A percentile compares a stretch with the other conserved stretches of the same genome.
Conservation (phyloP, 192 early-diverging fungal species). For the Coemansia sp. region DNA sequence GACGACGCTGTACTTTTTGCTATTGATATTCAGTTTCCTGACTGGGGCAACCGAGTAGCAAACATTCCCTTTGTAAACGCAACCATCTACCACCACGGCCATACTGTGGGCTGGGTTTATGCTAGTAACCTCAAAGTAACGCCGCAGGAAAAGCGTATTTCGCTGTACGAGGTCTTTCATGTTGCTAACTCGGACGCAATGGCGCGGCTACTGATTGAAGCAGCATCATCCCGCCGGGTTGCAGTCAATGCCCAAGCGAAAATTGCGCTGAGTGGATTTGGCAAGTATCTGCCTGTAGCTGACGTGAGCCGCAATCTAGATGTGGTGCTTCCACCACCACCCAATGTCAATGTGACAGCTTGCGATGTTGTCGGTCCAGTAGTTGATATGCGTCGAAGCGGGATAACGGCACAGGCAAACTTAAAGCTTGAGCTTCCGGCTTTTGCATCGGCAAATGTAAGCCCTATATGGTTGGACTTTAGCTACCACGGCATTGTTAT, state of each 20-base stretch:
- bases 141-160: constrained; percentile 6
- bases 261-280: constrained; percentile 37
- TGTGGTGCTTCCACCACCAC: constrained; percentile 17
- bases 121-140: constrained; percentile 17
- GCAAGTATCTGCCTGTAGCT: constrained; percentile 23
- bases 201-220: constrained; percentile 20
- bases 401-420: constrained; percentile 19
- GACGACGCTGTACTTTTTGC: constrained; percentile 26
- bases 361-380: constrained; percentile 20
- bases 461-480: constrained; percentile 17
- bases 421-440: constrained; percentile 9
- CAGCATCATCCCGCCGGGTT: constrained; percentile 17
- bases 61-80: constrained; percentile 26
- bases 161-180: constrained; percentile 29
- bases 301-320: constrained; percentile 14
- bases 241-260: constrained; percentile 7
- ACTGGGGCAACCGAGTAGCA: constrained; percentile 7
- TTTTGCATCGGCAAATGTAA: constrained; percentile 24
- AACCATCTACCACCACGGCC: constrained; percentile 26
- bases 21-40: constrained; percentile 22
- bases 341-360: constrained; percentile 12
- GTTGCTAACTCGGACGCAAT: constrained; percentile 28
- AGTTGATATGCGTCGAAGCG: constrained; percentile 7
- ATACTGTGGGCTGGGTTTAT: constrained; percentile 30
- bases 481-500: constrained; percentile 18